These are phyloP conservation scores for Salicornia ramosissima DNA, from an alignment of 148 eudicot species.

Conservation along the genomic window DNA sequence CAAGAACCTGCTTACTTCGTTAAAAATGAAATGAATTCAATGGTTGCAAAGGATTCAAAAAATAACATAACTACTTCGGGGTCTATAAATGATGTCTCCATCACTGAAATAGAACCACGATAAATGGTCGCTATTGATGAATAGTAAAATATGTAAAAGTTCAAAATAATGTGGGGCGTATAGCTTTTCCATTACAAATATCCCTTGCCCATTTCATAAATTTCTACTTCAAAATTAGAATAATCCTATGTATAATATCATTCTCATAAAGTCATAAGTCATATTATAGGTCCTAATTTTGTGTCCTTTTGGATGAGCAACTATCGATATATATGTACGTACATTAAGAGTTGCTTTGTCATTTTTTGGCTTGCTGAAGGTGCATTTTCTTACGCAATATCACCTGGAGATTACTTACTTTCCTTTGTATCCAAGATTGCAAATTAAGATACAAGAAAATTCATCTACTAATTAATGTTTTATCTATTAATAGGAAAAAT, in stretches of 20 bases:
- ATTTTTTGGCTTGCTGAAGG: neutral
- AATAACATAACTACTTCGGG: neutral
- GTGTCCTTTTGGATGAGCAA: constrained; percentile 4
- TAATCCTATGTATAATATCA: neutral
- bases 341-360: neutral
- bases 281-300: constrained; percentile 3
- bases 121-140: neutral
- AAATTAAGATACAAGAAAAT: neutral
- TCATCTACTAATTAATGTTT: too few species aligned
- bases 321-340: constrained; percentile 1
- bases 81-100: constrained; percentile 5
- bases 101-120: constrained; percentile 18
- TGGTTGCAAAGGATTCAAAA: neutral
- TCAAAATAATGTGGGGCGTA: neutral
- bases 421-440: constrained; percentile 11
- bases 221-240: neutral
- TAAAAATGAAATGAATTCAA: neutral
- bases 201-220: neutral
- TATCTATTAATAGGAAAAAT: too few species aligned
- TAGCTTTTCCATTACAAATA: neutral
- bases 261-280: too few species aligned
- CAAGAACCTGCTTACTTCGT: constrained; percentile 16
- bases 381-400: neutral
- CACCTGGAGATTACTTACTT: neutral
- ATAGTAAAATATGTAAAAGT: neutral